Base-by-base conservation (phyloP, 257 asterid genomes). In the Solanum peruvianum region DNA sequence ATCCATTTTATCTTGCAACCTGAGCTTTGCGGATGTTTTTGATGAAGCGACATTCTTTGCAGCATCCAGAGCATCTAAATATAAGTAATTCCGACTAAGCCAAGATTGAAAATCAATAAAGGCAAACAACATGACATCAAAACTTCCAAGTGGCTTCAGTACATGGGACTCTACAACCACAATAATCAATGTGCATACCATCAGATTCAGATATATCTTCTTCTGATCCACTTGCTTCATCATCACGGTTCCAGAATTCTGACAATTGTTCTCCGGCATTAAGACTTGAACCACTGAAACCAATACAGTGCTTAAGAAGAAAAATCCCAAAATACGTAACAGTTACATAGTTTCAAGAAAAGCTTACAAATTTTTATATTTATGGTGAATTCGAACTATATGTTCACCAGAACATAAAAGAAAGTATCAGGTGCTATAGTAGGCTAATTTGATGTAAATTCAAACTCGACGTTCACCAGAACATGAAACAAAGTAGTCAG, bases 121-220 rank as follows among this genome's bases (percentile, higher is more conserved):
- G 44, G 77, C 76, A 21, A 71, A 86, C 37, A 56, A 49, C 70
- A 35, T 6, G 29, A 47, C 44, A 80, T 2, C 27, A 67, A 82
- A 84, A 82, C 85, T 42, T 56, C 87, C 87, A 86, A 73, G 80
- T 60, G 86, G 67, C 11, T 27, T 77, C 35, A 87, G 87, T 81
- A 73, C 45, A 42, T 86, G 29, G 85, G 44, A 29, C 69, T 29
- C 69, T 21, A 62, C 23, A 87, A 56, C 84, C 25, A 27, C 52
- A 81, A 12, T 76, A 86, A 80, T 29, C 42, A 80, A 42, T 45
- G 42, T 49, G 31, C 69, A 44, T 95, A 97, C 99, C 99, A 90
- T 97, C 98, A 89, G 94, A 89, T 91, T 97, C 98, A 62, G 99
- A 95, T 89, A 97, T 94, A 88, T 95, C 98, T 89, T 96, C 98